Evolutionary conservation across 805 yeast genomes (phyloP).

Genomic region (Danielia oregonensis): DNA sequence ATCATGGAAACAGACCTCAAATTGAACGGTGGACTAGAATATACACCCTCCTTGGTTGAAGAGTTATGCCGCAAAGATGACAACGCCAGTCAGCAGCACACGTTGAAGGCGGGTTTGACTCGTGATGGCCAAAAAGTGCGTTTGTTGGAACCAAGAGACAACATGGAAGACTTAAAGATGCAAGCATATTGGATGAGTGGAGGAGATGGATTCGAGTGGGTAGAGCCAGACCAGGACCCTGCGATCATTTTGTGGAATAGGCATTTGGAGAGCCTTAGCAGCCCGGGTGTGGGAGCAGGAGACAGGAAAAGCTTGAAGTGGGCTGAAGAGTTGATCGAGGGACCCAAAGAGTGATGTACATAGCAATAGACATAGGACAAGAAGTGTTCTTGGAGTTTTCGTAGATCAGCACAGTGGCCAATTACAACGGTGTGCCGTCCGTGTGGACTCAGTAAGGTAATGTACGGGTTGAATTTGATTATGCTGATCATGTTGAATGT

Average conservation of each 20-base stretch:
- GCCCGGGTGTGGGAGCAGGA: constrained; percentile 13
- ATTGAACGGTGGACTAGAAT: constrained; percentile 38
- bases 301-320: constrained; percentile 26
- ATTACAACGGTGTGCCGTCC: no score
- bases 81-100: constrained; percentile 20
- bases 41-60: constrained; percentile 27
- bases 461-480: no score
- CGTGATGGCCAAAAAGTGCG: constrained; percentile 38
- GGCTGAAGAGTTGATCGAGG: constrained; percentile 38
- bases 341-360: neutral
- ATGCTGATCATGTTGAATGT: no score
- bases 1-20: constrained; percentile 63
- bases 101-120: constrained; percentile 31
- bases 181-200: constrained; percentile 86
- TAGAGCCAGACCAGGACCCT: constrained; percentile 21
- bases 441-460: no score
- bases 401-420: no score
- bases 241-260: constrained; percentile 43
- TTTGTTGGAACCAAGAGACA: constrained; percentile 36
- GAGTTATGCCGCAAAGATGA: constrained; percentile 36
- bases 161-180: constrained; percentile 58
- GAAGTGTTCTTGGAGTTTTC: neutral
- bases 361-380: constrained; percentile 3
- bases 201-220: constrained; percentile 21
- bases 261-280: constrained; percentile 23